A percentile compares a stretch with the other conserved stretches of the same genome.
phyloP scores from a whole-genome alignment of 208 protist species.

The Crithidia expoeki region DNA sequence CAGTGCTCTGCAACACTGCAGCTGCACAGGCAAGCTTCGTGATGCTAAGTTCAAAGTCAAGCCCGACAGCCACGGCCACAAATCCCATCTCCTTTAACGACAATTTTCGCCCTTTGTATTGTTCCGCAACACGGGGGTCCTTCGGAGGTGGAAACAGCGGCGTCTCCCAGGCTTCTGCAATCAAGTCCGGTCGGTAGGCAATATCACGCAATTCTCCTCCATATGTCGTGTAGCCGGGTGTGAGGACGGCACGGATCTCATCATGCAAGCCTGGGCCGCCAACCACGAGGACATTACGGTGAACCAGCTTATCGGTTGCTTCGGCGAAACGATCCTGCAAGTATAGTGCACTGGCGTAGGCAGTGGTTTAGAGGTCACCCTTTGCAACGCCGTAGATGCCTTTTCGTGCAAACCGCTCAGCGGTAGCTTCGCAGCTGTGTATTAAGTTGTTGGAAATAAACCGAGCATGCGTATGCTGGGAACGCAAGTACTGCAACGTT shows the following conservation, averaged over 20 bases:
- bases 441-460: constrained; percentile 77
- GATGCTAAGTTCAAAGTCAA: constrained; percentile 68
- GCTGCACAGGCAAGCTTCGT: constrained; percentile 54
- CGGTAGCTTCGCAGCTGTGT: constrained; percentile 37
- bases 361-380: constrained; percentile 60
- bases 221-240: constrained; percentile 64
- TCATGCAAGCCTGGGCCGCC: constrained; percentile 48
- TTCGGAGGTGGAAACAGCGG: constrained; percentile 45
- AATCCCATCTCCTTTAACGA: constrained; percentile 51
- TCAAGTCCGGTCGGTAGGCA: constrained; percentile 31
- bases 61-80: constrained; percentile 61
- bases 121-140: background rate
- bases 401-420: constrained; percentile 27
- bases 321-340: constrained; percentile 42
- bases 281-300: constrained; percentile 60
- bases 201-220: constrained; percentile 52
- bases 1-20: constrained; percentile 33
- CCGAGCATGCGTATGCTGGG: constrained; percentile 44
- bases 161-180: constrained; percentile 39
- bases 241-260: constrained; percentile 54
- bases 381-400: constrained; percentile 41
- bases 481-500: constrained; percentile 48
- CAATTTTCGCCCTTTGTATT: constrained; percentile 12
- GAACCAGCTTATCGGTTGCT: constrained; percentile 24
- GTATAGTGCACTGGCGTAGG: constrained; percentile 52